A percentile compares a stretch with the other conserved stretches of the same genome.
Conservation (phyloP, 768 basidiomycete genomes). For the Mycena amicta region DNA sequence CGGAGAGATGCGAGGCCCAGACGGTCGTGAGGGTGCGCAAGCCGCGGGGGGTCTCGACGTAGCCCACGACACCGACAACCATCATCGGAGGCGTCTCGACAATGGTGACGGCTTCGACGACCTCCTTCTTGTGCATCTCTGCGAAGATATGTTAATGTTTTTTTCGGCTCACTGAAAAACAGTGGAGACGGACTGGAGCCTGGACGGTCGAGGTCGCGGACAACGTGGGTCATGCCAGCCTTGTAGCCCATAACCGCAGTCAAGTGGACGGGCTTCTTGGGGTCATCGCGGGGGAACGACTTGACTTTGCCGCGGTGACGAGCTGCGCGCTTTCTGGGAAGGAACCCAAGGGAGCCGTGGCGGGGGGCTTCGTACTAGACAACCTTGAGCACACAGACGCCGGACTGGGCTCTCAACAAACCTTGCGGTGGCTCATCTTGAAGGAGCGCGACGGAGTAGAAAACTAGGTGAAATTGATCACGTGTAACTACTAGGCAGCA, state of each 20-base stretch:
- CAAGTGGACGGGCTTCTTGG: conserved; percentile 98
- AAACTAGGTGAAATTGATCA: background rate
- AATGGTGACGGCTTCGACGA: conserved; percentile 96
- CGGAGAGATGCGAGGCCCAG: conserved; percentile 97
- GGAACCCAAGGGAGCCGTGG: conserved; percentile 96
- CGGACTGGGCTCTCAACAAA: conserved; percentile 35
- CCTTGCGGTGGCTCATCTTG: conserved; percentile 92
- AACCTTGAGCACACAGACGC: conserved; percentile 28
- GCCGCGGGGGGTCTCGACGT: conserved; percentile 99
- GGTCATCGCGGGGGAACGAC: conserved; percentile 99
- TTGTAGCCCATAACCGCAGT: conserved; percentile 99
- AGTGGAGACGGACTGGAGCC: conserved; percentile 83
- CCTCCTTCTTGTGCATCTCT: conserved; percentile 99
- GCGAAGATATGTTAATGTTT: conserved; percentile 12
- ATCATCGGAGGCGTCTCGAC: conserved; percentile 97
- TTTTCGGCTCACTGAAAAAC: background rate
- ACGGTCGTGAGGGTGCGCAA: conserved; percentile 98
- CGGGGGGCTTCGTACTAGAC: conserved; percentile 95
- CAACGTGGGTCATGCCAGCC: conserved; percentile 99
- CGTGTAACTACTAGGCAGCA: background rate
- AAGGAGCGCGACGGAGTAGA: conserved; percentile 41
- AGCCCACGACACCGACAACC: conserved; percentile 96
- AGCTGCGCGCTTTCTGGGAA: conserved; percentile 94
- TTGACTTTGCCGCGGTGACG: conserved; percentile 99
- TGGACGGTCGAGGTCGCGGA: conserved; percentile 98